A percentile compares a stretch with the other conserved stretches of the same genome.
Conservation (phyloP, 108 stramenopile species). For the Conticribra guillardii region DNA sequence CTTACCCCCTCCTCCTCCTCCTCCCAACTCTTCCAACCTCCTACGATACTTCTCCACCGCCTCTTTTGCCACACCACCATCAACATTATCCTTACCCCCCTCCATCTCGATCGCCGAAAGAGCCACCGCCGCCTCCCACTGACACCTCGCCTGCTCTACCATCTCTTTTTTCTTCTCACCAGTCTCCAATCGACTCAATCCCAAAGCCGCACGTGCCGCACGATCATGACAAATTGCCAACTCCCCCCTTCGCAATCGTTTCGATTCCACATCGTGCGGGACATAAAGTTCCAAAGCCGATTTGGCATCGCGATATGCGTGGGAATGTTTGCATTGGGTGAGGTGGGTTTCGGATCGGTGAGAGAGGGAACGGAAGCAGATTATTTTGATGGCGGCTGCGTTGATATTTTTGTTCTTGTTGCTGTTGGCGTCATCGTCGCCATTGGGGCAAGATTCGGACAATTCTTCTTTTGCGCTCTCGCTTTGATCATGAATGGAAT, state of each 20-base stretch:
- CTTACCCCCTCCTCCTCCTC: neutral
- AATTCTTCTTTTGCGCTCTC: neutral
- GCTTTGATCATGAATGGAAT: conserved; percentile 3
- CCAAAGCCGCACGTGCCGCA: conserved; percentile 10
- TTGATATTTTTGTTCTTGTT: neutral
- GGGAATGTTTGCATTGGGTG: conserved; percentile 58
- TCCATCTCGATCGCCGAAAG: conserved; percentile 11
- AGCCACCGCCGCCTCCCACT: conserved; percentile 34
- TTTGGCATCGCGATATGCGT: conserved; percentile 76
- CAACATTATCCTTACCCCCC: neutral
- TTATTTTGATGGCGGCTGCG: conserved; percentile 10
- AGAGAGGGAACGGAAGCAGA: conserved; percentile 61
- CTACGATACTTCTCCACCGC: conserved; percentile 15
- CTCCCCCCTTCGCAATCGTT: conserved; percentile 26
- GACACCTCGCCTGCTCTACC: conserved; percentile 6
- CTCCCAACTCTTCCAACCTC: conserved; percentile 5
- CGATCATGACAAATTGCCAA: conserved; percentile 28
- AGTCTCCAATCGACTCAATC: neutral
- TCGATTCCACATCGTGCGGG: conserved; percentile 36
- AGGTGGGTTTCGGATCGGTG: conserved; percentile 73
- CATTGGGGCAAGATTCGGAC: neutral
- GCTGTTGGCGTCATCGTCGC: neutral
- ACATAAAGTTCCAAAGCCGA: conserved; percentile 53
- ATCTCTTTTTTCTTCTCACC: conserved; percentile 8
- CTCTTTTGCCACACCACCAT: neutral